These are phyloP conservation scores for Kwoniella dendrophila DNA, from an alignment of 768 basidiomycete species.

Conservation along the genomic window DNA sequence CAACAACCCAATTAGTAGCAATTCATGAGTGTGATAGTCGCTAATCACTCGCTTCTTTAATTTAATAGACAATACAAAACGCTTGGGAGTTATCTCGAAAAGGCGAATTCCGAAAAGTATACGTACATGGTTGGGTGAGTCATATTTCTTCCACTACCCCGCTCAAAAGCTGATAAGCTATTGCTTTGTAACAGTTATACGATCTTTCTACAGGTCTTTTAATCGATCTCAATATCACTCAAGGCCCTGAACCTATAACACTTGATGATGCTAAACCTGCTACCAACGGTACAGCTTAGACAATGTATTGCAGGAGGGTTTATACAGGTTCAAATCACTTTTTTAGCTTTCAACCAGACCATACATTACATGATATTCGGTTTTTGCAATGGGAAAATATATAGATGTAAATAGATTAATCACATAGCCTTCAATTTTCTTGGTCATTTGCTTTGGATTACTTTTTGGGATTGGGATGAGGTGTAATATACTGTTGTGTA, in stretches of 20 bases:
- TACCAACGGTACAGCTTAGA: neutral
- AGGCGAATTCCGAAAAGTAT: conserved; percentile 44
- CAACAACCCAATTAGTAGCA: neutral
- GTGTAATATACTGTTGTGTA: too few relatives aligned
- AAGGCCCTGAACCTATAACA: conserved; percentile 21
- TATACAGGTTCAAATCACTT: too few relatives aligned
- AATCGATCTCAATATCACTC: conserved; percentile 26
- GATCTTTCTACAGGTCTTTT: conserved; percentile 50
- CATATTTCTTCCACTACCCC: neutral
- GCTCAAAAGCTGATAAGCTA: neutral
- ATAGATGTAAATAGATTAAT: too few relatives aligned
- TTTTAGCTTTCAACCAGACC: too few relatives aligned
- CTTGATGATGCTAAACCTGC: conserved; percentile 1
- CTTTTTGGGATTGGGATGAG: too few relatives aligned
- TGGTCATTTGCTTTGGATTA: too few relatives aligned
- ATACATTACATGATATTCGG: too few relatives aligned
- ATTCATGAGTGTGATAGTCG: neutral
- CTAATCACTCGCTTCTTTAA: neutral
- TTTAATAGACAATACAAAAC: conserved; percentile 43
- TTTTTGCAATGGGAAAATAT: too few relatives aligned
- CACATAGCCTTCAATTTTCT: too few relatives aligned
- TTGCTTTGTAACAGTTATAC: conserved; percentile 32
- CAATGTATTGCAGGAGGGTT: too few relatives aligned
- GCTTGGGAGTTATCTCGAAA: conserved; percentile 44
- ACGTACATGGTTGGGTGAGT: conserved; percentile 54